Conservation (phyloP, 2,329 filamentous ascomycete species). For the Trichoderma simmonsii region DNA sequence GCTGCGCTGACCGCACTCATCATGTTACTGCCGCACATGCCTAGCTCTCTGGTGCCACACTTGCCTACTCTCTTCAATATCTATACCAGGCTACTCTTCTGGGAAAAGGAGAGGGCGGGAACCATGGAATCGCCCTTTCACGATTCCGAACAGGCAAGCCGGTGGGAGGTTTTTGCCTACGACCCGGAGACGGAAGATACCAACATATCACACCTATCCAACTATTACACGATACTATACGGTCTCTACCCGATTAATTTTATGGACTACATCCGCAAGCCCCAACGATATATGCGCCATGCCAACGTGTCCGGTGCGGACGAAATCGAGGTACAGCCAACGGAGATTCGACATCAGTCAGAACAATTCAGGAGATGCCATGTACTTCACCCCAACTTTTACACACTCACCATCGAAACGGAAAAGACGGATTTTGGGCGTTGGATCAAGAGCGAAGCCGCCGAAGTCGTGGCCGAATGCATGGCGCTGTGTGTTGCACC, state of each 20-base stretch:
- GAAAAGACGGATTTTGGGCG: conserved; percentile 73
- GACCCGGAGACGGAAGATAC: conserved; percentile 61
- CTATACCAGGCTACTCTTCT: conserved; percentile 76
- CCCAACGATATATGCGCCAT: conserved; percentile 72
- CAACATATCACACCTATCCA: conserved; percentile 63
- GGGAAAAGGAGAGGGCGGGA: conserved; percentile 57
- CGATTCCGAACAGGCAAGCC: conserved; percentile 34
- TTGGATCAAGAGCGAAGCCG: conserved; percentile 76
- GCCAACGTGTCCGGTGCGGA: conserved; percentile 67
- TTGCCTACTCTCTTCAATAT: conserved; percentile 76
- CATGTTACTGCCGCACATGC: conserved; percentile 81
- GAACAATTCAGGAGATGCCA: conserved; percentile 72
- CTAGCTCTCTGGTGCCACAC: conserved; percentile 64
- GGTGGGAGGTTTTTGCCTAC: conserved; percentile 64
- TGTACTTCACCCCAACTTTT: conserved; percentile 80
- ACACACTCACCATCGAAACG: conserved; percentile 72
- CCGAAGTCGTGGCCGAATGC: conserved; percentile 77
- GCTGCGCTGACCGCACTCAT: conserved; percentile 70
- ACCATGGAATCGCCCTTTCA: conserved; percentile 39
- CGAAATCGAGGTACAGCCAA: conserved; percentile 74
- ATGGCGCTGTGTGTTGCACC: conserved; percentile 58
- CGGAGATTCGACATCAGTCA: conserved; percentile 71
- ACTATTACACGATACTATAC: conserved; percentile 80
- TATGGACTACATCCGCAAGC: conserved; percentile 81
- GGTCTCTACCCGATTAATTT: conserved; percentile 83